phyloP scores from a whole-genome alignment of 2,329 filamentous ascomycete genomes.

The Colletotrichum lentis region DNA sequence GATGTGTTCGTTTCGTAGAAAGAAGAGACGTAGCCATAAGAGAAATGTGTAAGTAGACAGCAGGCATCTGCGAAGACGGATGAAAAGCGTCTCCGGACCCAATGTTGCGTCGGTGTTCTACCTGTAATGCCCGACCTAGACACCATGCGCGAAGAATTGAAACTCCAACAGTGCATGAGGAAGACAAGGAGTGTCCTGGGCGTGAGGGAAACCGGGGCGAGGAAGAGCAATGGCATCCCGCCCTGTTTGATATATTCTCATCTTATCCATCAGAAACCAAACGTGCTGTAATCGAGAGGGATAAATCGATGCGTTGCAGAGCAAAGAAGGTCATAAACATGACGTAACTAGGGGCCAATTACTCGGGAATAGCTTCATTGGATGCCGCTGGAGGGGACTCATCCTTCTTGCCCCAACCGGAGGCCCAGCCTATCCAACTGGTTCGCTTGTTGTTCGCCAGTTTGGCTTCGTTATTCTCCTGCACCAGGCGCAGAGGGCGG shows the following conservation, averaged over 20 bases:
- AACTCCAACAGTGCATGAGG: slow-evolving; percentile 14
- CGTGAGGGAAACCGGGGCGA: neutral
- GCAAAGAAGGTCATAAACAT: slow-evolving; percentile 36
- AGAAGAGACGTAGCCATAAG: slow-evolving; percentile 7
- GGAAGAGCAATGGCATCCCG: slow-evolving; percentile 3
- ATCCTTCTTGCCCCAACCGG: slow-evolving; percentile 60
- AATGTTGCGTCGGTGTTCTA: slow-evolving; percentile 20
- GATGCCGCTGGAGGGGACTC: slow-evolving; percentile 44
- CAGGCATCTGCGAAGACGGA: slow-evolving; percentile 4
- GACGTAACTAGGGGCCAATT: slow-evolving; percentile 32
- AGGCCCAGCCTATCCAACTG: slow-evolving; percentile 71
- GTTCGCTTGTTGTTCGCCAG: slow-evolving; percentile 63
- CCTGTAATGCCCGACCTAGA: slow-evolving; percentile 20
- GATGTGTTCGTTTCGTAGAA: slow-evolving; percentile 6
- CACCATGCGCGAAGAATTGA: slow-evolving; percentile 1
- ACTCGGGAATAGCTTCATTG: slow-evolving; percentile 37
- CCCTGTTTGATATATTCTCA: slow-evolving; percentile 21
- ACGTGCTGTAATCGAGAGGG: slow-evolving; percentile 13
- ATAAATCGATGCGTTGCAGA: slow-evolving; percentile 26
- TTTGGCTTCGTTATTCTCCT: slow-evolving; percentile 71
- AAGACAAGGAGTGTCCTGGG: slow-evolving; percentile 1
- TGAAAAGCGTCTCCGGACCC: slow-evolving; percentile 14
- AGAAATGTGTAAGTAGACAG: slow-evolving; percentile 9
- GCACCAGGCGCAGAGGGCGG: slow-evolving; percentile 84
- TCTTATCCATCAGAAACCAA: slow-evolving; percentile 24